Percentiles rank a stretch among this genome's conserved stretches.
These are phyloP conservation scores for Pseudogymnoascus verrucosus DNA, from an alignment of 2,329 filamentous ascomycete genomes.

Conservation along the genomic window DNA sequence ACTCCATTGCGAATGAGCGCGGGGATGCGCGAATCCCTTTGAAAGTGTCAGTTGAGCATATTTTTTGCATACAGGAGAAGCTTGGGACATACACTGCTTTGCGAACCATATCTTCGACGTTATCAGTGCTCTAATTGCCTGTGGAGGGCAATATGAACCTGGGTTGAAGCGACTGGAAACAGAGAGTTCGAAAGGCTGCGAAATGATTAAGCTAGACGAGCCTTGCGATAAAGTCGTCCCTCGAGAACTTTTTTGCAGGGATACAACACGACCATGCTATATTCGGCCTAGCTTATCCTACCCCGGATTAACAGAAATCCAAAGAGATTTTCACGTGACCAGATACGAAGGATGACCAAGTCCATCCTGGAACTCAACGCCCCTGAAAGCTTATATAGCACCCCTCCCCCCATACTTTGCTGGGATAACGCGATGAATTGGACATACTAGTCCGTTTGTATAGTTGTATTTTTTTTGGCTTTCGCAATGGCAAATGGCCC, in stretches of 20 bases:
- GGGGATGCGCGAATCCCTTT: conserved; percentile 79
- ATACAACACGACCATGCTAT: not conserved
- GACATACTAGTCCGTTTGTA: not conserved
- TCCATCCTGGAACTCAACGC: not conserved
- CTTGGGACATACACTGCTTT: conserved; percentile 14
- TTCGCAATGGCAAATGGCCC: conserved; percentile 3
- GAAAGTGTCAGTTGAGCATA: conserved; percentile 12
- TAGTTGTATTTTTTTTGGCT: not conserved
- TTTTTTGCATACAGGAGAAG: not conserved
- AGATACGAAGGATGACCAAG: not conserved
- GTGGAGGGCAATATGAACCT: conserved; percentile 10
- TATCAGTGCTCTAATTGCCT: conserved; percentile 7
- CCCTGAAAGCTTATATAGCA: not conserved
- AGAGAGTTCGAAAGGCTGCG: conserved; percentile 8
- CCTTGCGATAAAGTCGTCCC: conserved; percentile 5
- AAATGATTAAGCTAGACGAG: conserved; percentile 7
- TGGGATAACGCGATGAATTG: not conserved
- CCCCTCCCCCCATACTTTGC: not conserved
- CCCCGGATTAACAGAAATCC: not conserved
- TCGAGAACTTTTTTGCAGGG: conserved; percentile 7
- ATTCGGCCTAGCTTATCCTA: not conserved
- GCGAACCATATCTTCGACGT: conserved; percentile 10
- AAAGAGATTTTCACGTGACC: not conserved
- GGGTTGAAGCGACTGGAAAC: not conserved
- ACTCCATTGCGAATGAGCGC: conserved; percentile 86